These are phyloP conservation scores for Leccinum longicurvipes DNA, from an alignment of 768 basidiomycete species.

Conservation along the genomic window DNA sequence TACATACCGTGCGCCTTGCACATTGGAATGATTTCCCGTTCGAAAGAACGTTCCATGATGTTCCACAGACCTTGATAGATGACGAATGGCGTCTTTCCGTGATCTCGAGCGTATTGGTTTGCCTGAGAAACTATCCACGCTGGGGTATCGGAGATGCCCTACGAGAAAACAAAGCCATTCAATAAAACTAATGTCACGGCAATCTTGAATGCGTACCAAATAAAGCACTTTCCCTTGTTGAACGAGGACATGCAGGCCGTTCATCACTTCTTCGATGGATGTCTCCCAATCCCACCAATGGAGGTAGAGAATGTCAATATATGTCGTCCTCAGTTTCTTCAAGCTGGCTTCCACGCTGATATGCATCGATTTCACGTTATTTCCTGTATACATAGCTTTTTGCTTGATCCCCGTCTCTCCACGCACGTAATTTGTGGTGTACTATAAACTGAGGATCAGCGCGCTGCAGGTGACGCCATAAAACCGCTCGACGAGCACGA, in stretches of 20 bases:
- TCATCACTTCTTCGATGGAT: slow-evolving; percentile 25
- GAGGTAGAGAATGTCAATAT: slow-evolving; percentile 54
- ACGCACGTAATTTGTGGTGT: slow-evolving; percentile 15
- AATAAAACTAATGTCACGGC: not conserved
- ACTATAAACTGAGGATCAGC: slow-evolving; percentile 17
- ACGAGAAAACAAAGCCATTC: not conserved
- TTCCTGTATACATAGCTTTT: slow-evolving; percentile 34
- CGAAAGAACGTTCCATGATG: not conserved
- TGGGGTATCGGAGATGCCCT: not conserved
- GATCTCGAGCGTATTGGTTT: not conserved
- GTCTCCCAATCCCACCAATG: slow-evolving; percentile 50
- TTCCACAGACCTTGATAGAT: not conserved
- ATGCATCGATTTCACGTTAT: slow-evolving; percentile 34
- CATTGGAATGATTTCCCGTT: not conserved
- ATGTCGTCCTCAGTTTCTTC: slow-evolving; percentile 54
- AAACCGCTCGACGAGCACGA: slow-evolving; percentile 15
- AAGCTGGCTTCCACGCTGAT: slow-evolving; percentile 33
- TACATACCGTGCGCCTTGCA: not conserved
- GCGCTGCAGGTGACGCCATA: not conserved
- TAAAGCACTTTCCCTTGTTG: not conserved
- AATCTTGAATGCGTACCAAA: not conserved
- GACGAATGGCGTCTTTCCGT: not conserved
- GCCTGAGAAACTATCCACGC: not conserved
- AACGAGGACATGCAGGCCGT: not conserved
- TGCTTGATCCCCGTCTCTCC: slow-evolving; percentile 14